A percentile compares a stretch with the other conserved stretches of the same genome.
phyloP scores from a whole-genome alignment of 495 filamentous ascomycete species.

The Aspergillus steynii region DNA sequence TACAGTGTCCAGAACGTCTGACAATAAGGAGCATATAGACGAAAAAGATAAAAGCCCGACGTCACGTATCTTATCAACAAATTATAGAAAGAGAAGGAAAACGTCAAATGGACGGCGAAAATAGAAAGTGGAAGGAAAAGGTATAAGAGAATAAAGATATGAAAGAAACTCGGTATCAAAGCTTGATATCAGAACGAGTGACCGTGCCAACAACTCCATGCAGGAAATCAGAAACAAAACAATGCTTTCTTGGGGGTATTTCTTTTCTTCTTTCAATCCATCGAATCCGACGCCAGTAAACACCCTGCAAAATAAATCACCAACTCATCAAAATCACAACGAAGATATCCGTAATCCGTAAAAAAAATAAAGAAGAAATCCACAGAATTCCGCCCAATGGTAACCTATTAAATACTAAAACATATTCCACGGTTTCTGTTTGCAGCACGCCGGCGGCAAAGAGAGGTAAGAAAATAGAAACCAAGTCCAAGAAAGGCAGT shows the following conservation, averaged over 20 bases:
- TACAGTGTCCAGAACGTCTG: neutral
- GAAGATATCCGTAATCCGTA: constrained; percentile 8
- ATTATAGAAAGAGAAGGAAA: constrained; percentile 5
- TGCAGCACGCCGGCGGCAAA: constrained; percentile 5
- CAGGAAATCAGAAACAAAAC: constrained; percentile 6
- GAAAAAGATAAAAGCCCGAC: neutral
- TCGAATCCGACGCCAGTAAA: constrained; percentile 1
- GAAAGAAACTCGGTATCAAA: constrained; percentile 7
- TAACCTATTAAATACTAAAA: constrained; percentile 17
- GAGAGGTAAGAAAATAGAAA: constrained; percentile 7
- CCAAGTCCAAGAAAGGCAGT: constrained; percentile 15
- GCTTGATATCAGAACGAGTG: neutral
- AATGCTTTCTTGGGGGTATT: constrained; percentile 23
- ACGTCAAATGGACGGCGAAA: constrained; percentile 11
- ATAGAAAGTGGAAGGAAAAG: neutral
- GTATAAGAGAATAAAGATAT: constrained; percentile 8
- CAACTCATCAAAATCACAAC: constrained; percentile 10
- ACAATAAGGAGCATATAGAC: neutral
- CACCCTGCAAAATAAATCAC: constrained; percentile 10
- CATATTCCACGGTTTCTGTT: constrained; percentile 11
- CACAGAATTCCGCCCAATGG: constrained; percentile 1
- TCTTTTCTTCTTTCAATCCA: constrained; percentile 21
- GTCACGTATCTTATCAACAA: constrained; percentile 5
- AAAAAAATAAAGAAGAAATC: constrained; percentile 12
- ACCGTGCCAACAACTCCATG: constrained; percentile 12